Conservation (phyloP, 345 rosid genomes). For the Brassica rapa region DNA sequence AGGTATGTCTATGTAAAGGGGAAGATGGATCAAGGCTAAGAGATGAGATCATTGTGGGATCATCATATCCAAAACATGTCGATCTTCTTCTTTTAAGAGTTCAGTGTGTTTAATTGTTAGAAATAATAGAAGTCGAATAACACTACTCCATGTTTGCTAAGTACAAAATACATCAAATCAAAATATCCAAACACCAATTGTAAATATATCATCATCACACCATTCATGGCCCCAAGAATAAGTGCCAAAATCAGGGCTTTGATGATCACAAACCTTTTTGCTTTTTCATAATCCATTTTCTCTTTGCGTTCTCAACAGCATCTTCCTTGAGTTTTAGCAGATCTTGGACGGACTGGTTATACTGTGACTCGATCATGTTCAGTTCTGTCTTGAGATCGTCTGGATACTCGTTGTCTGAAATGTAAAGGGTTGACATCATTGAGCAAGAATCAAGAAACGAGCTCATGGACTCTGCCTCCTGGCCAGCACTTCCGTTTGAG, state of each 20-base stretch:
- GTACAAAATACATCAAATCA: slow-evolving; percentile 31
- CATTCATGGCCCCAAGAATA: slow-evolving; percentile 7
- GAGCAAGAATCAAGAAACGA: slow-evolving; percentile 49
- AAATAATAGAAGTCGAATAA: background rate
- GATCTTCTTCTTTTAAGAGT: no score
- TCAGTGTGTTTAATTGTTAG: background rate
- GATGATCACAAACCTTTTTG: slow-evolving; percentile 32
- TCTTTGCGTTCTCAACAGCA: slow-evolving; percentile 59
- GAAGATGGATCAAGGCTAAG: no score
- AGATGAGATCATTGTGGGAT: no score
- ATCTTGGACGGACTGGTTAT: slow-evolving; percentile 58
- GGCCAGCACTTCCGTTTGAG: slow-evolving; percentile 28
- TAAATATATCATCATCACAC: background rate
- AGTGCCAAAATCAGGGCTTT: slow-evolving; percentile 22
- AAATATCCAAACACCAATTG: slow-evolving; percentile 25
- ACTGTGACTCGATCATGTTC: slow-evolving; percentile 53
- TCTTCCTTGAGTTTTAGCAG: slow-evolving; percentile 66
- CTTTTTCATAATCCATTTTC: slow-evolving; percentile 62
- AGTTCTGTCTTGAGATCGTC: slow-evolving; percentile 59
- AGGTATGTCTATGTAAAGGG: no score
- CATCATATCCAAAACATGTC: no score
- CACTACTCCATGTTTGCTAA: slow-evolving; percentile 25
- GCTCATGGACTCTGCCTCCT: slow-evolving; percentile 37
- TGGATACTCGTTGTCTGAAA: slow-evolving; percentile 43
- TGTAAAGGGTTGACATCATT: slow-evolving; percentile 43